phyloP scores from a whole-genome alignment of 768 basidiomycete species.

The Naganishia vaughanmartiniae region DNA sequence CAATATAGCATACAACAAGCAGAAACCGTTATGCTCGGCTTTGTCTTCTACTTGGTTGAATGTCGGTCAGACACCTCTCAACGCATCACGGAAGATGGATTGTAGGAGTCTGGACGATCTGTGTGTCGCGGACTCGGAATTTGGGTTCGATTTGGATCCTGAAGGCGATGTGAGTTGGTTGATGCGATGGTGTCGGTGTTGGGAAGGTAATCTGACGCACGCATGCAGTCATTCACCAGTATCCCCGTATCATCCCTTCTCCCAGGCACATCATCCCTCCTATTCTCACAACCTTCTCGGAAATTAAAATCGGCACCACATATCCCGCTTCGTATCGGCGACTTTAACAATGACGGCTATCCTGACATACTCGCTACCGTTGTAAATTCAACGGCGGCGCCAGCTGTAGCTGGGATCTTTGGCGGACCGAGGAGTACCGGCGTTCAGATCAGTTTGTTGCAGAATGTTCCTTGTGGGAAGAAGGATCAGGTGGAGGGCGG shows the following conservation, averaged over 20 bases:
- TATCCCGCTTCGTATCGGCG: slow-evolving; percentile 75
- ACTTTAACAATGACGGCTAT: slow-evolving; percentile 89
- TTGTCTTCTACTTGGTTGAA: slow-evolving; percentile 12
- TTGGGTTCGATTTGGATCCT: slow-evolving; percentile 66
- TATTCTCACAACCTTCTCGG: slow-evolving; percentile 54
- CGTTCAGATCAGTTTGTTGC: slow-evolving; percentile 47
- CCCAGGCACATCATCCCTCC: slow-evolving; percentile 42
- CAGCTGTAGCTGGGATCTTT: slow-evolving; percentile 51
- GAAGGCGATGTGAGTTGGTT: slow-evolving; percentile 55
- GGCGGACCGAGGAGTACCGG: slow-evolving; percentile 36
- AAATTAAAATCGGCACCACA: slow-evolving; percentile 60
- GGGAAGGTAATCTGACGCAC: slow-evolving; percentile 12
- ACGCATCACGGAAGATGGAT: background rate
- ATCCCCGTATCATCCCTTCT: slow-evolving; percentile 67
- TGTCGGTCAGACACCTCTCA: background rate
- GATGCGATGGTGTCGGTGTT: background rate
- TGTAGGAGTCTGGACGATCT: slow-evolving; percentile 57
- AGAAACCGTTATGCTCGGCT: slow-evolving; percentile 73
- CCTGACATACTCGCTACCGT: slow-evolving; percentile 74
- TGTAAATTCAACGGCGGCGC: slow-evolving; percentile 53
- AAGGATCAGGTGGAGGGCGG: slow-evolving; percentile 34
- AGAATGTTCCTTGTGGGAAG: slow-evolving; percentile 48
- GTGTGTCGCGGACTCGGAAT: slow-evolving; percentile 75
- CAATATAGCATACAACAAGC: slow-evolving; percentile 90
- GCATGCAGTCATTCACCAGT: slow-evolving; percentile 62